Percentiles rank a stretch among this genome's conserved stretches.
phyloP scores from a whole-genome alignment of 2,329 filamentous ascomycete genomes.

The Madurella fahalii region DNA sequence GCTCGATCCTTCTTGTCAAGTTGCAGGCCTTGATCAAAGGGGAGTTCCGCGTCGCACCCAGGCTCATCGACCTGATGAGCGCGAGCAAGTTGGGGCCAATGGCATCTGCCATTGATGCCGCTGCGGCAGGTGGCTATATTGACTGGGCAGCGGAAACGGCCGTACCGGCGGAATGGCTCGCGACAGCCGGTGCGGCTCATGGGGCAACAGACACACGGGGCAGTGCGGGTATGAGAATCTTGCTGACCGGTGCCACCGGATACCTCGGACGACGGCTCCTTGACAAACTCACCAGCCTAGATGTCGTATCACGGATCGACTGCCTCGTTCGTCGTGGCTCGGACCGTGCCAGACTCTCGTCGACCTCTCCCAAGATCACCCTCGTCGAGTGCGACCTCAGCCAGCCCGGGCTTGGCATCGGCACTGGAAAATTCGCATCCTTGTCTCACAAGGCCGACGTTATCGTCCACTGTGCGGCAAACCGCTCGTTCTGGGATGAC shows the following conservation, averaged over 20 bases:
- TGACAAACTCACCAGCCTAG: conserved; percentile 30
- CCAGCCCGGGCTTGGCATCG: conserved; percentile 10
- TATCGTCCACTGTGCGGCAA: conserved; percentile 7
- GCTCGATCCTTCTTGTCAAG: conserved; percentile 4
- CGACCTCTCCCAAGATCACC: conserved; percentile 14
- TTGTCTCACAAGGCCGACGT: background rate
- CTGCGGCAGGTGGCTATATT: conserved; percentile 16
- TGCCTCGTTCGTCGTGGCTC: conserved; percentile 26
- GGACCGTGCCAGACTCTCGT: background rate
- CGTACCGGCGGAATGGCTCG: too few relatives aligned
- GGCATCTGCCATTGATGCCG: background rate
- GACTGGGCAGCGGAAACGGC: conserved; percentile 5
- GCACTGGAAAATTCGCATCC: conserved; percentile 11
- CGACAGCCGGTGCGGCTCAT: too few relatives aligned
- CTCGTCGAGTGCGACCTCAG: conserved; percentile 30
- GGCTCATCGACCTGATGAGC: background rate
- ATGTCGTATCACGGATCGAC: conserved; percentile 35
- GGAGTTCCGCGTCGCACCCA: background rate
- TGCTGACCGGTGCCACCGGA: conserved; percentile 39
- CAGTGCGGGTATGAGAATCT: conserved; percentile 14
- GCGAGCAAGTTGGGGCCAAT: background rate
- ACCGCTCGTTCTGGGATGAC: conserved; percentile 9
- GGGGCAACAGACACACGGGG: too few relatives aligned
- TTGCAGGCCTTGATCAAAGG: background rate
- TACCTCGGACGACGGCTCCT: conserved; percentile 40